Base-by-base conservation (phyloP, 352 stramenopile genomes). In the Globisporangium acanthophoron region DNA sequence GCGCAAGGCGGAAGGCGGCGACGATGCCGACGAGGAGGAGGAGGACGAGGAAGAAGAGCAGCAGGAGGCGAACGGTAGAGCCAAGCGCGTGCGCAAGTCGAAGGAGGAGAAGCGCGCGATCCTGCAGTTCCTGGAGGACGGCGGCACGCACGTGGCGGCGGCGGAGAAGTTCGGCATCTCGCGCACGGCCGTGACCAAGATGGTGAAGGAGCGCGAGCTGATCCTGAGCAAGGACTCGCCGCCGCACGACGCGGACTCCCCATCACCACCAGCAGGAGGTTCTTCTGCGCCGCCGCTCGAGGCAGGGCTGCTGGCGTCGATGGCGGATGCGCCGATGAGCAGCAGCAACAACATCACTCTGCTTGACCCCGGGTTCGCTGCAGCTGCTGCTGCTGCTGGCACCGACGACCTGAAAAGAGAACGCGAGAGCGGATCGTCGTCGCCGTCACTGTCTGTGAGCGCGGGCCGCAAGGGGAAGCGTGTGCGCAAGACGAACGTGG, bases 401-500 rank as follows among this genome's bases (percentile, higher is more conserved):
- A 11, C 43, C 7, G 13, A 13, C 44, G 44, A 24, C 6, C 8
- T 27, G 18, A 43, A 43, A 12, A 18, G 18, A 13, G 43, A 48
- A n/a, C 18, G 20, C 20, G 44, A 49, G 44, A 49, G 44, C 44
- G 44, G n/a, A 8, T 7, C 24, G 44, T 49, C 44, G 44, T 24
- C 44, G 12, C 44, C 44, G 8, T 43, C 16, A 20, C 44, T 49
- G 44, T 5, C 45, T 9, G 12, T 51, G 16, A 13, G 21, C 7
- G 41, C 35, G 12, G 54, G 43, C 33, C 56, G 62, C 21, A 90
- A 90, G 64, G 71, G 73, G 13, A 63, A 69, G 16, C 81, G 85
- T 12, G 83, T 94, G 20, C 85, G 83, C 47, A 94, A 94, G 66
- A 90, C 81, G 3, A 80, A 87, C 49, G 67, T 87, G 51, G 85